A percentile compares a stretch with the other conserved stretches of the same genome.
Conservation (phyloP, 495 filamentous ascomycete genomes). For the Aeminium ludgeri region DNA sequence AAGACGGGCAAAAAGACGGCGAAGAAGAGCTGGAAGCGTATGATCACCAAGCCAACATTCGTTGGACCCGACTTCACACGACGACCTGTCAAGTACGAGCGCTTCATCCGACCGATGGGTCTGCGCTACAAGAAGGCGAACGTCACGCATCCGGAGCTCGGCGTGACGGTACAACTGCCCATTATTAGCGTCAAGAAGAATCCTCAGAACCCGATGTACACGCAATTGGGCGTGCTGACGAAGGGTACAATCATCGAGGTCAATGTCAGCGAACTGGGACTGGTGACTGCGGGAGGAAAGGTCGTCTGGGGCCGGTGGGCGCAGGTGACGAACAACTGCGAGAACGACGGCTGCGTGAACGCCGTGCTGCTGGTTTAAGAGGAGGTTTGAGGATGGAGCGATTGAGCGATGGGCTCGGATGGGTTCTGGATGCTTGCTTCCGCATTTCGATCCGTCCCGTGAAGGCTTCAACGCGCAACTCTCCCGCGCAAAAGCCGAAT, state of each 20-base stretch:
- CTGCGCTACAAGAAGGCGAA: conserved; percentile 88
- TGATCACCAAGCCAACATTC: conserved; percentile 86
- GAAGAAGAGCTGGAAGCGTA: conserved; percentile 80
- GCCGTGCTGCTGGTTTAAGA: conserved; percentile 28
- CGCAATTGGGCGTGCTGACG: conserved; percentile 82
- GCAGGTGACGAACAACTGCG: conserved; percentile 59
- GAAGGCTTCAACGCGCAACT: too few relatives aligned
- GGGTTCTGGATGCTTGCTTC: too few relatives aligned
- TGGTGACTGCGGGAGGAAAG: conserved; percentile 86
- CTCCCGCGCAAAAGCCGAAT: too few relatives aligned
- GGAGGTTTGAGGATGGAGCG: too few relatives aligned
- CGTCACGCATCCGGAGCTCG: conserved; percentile 73
- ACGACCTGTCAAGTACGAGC: conserved; percentile 85
- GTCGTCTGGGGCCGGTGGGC: conserved; percentile 83
- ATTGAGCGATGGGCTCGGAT: too few relatives aligned
- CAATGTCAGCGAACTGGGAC: conserved; percentile 82
- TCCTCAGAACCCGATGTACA: conserved; percentile 86
- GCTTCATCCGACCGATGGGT: conserved; percentile 61
- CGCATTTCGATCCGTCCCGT: too few relatives aligned
- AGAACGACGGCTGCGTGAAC: conserved; percentile 69
- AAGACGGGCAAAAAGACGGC: conserved; percentile 79
- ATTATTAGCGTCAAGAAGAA: conserved; percentile 97
- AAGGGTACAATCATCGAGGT: conserved; percentile 94
- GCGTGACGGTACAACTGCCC: conserved; percentile 80
- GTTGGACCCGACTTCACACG: conserved; percentile 86